Base-by-base conservation (phyloP, 148 eudicot genomes). In the Rhododendron vialii region DNA sequence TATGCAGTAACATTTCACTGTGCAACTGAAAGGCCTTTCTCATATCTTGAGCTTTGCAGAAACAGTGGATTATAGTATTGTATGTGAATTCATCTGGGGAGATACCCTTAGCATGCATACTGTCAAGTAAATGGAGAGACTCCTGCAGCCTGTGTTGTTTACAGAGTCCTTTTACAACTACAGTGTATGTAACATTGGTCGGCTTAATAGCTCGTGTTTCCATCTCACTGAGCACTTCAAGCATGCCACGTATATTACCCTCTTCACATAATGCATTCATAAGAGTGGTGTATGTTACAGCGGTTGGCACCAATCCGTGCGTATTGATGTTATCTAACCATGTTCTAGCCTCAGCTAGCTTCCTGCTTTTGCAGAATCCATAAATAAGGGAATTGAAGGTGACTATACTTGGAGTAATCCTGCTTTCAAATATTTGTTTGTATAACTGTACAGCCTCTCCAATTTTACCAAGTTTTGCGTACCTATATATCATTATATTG, bases 301-400 rank as follows among this genome's bases (percentile, higher is more conserved):
- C 90, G 87, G 82, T 93, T 74, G 98, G 96, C 33, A 69, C 85
- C 88, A 96, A 89, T 33, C 92, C 94, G 84, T 90, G 90, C 30
- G 61, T 38, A 78, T 86, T 87, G 45, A 93, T 88, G 83, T 84
- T 84, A 78, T 87, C 92, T 43, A 95, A 88, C 92, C 92, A 92
- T 85, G 82, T 90, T 87, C 89, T 90, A 59, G 95, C 99, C 84
- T 89, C 89, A 36, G n/a, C 85, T 43, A 89, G 82, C 41, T 88
- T 89, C 89, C 92, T 75, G 83, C 84, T 71, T 90, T 87, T 93
- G 89, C 97, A 96, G 86, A 88, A 92, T 57, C 96, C 99, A 88
- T 91, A 89, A 14, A 96, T 93, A 88, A 95, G 82, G 83, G 97
- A 92, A 91, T 96, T 96, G 87, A 94, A 93, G 83, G 99, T 94